Base-by-base conservation (phyloP, 306 rosid species). In the Rosa lucieae region DNA sequence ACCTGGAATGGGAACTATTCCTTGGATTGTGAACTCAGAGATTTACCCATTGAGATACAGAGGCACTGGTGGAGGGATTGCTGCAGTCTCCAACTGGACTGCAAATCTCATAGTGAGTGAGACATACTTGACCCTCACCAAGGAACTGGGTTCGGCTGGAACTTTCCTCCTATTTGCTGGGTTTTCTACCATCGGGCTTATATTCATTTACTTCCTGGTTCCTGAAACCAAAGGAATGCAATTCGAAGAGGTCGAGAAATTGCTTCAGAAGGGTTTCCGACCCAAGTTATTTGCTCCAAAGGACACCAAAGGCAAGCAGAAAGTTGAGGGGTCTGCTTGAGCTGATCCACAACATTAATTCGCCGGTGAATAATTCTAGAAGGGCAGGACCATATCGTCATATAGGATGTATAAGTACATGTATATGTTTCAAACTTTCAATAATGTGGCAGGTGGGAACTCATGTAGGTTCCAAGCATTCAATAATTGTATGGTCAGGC, bases 1-100 rank as follows among this genome's bases (percentile, higher is more conserved):
- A 5, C 98, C 96, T 1, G 96, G 98, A 44, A 89, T 90, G 88
- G 96, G 96, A 77, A 90, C 94, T 0, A 85, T 85, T 17, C 98
- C 98, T 3, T 92, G 97, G 98, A 85, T 94, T 69, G 84, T 93
- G 69, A 91, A 90, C 85, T 88, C 93, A 0, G 93, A 93, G 87
- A 90, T 93, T 26, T 91, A 93, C 65, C 98, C 97, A 2, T 40
- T 89, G 68, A 85, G 87, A 72, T 92, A 86, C 84, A 82, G 96
- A 88, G 96, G 98, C 10, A 48, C 86, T 2, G 94, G 95, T 29
- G 98, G 98, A 74, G 96, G 97, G 18, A 88, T 94, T 13, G 94
- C 96, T 39, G 97, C 92, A 52, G 92, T 94, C 59, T 79, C 89
- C 20, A 94, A 94, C 84, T 94, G 96, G 98, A 55, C 83, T 4